phyloP scores from a whole-genome alignment of 1,139 yeast genomes.

The Yamadazyma spencermartinsiae region DNA sequence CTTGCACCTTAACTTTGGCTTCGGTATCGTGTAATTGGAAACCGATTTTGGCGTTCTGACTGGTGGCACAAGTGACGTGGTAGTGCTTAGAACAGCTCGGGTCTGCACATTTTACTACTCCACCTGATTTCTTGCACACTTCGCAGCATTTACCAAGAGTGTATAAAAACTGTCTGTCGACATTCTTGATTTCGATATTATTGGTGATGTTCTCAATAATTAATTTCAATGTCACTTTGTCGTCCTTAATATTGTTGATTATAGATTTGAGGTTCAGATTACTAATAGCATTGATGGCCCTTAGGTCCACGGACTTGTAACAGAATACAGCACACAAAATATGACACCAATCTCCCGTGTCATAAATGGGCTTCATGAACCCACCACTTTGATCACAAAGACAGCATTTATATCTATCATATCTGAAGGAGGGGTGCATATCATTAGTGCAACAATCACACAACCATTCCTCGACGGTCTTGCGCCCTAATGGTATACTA shows the following conservation, averaged over 20 bases:
- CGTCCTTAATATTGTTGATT: conserved; percentile 5
- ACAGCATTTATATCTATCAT: conserved; percentile 63
- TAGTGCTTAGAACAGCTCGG: conserved; percentile 18
- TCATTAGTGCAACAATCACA: conserved; percentile 85
- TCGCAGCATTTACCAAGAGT: conserved; percentile 22
- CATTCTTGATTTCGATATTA: conserved; percentile 28
- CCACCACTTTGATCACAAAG: conserved; percentile 68
- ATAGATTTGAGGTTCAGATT: conserved; percentile 2
- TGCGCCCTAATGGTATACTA: conserved; percentile 26
- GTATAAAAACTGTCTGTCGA: conserved; percentile 28
- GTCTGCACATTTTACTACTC: conserved; percentile 7
- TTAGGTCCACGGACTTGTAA: conserved; percentile 24
- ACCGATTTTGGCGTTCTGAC: conserved; percentile 39
- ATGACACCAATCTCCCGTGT: conserved; percentile 77
- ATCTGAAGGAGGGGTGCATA: conserved; percentile 51
- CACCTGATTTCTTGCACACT: conserved; percentile 10
- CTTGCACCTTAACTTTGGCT: conserved; percentile 23
- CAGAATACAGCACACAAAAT: conserved; percentile 68
- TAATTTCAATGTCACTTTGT: conserved; percentile 7
- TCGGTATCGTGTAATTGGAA: conserved; percentile 41
- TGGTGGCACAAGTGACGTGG: conserved; percentile 67
- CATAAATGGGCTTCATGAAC: conserved; percentile 68
- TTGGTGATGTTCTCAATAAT: conserved; percentile 20
- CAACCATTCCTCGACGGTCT: conserved; percentile 56
- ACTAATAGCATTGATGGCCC: conserved; percentile 8